phyloP scores from a whole-genome alignment of 1,284 basidiomycete genomes.

The Malassezia obtusa region DNA sequence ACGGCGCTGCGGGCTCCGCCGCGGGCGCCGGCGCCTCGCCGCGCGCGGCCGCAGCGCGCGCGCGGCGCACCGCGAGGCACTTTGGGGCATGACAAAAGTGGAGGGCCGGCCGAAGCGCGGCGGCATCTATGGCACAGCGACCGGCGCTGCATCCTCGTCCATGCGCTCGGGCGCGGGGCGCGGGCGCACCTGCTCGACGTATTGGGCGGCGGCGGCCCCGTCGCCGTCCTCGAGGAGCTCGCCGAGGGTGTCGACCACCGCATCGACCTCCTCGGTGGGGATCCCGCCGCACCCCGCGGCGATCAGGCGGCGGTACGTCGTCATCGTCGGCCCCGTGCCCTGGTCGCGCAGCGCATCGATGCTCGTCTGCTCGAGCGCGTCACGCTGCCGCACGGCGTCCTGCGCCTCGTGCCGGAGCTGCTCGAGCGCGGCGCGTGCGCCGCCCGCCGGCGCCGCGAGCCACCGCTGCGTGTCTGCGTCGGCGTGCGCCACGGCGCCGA shows the following conservation, averaged over 20 bases:
- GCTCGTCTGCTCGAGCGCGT: slow-evolving; percentile 23
- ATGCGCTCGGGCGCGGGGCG: neutral
- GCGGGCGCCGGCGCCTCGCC: neutral
- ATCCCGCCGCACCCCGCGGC: slow-evolving; percentile 44
- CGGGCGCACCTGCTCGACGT: neutral
- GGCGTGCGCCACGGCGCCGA: slow-evolving; percentile 4
- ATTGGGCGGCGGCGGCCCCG: neutral
- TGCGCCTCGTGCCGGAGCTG: slow-evolving; percentile 24
- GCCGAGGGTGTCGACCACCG: slow-evolving; percentile 41
- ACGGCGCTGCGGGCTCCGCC: neutral
- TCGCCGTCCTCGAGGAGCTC: slow-evolving; percentile 31
- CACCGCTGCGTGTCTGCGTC: neutral
- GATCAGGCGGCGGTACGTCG: slow-evolving; percentile 43
- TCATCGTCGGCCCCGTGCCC: slow-evolving; percentile 40
- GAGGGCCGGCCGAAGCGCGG: too few relatives aligned
- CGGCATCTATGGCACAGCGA: neutral
- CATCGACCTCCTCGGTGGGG: slow-evolving; percentile 40
- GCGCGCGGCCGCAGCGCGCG: slow-evolving; percentile 5
- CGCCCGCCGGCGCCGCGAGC: neutral
- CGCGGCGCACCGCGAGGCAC: slow-evolving; percentile 17
- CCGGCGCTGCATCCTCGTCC: neutral
- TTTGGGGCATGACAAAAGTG: slow-evolving; percentile 2
- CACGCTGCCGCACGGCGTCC: slow-evolving; percentile 23
- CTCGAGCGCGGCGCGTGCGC: slow-evolving; percentile 17
- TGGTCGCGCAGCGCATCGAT: slow-evolving; percentile 16